A percentile compares a stretch with the other conserved stretches of the same genome.
These are phyloP conservation scores for Pestalotiopsis sp. DNA, from an alignment of 2,329 filamentous ascomycete genomes.

Conservation along the genomic window DNA sequence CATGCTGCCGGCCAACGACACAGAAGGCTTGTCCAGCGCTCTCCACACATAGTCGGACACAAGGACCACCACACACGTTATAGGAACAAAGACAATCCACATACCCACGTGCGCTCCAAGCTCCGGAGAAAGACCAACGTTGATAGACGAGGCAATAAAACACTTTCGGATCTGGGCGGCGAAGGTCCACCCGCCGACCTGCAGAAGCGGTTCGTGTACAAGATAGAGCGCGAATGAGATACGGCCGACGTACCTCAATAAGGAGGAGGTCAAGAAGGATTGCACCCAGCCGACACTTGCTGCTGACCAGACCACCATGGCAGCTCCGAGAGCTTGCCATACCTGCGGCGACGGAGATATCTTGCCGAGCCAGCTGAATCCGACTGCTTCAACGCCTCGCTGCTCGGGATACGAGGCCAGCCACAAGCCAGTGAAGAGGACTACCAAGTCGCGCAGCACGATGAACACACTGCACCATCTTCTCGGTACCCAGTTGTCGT, in stretches of 20 bases:
- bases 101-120: neutral
- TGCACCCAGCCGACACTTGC: neutral
- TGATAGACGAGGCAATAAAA: neutral
- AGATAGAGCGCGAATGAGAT: neutral
- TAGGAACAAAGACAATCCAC: neutral
- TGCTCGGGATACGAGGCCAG: neutral
- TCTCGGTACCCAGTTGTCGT: neutral
- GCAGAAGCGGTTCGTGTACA: neutral
- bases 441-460: neutral
- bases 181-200: neutral
- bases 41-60: neutral
- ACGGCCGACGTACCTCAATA: neutral
- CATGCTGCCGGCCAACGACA: neutral
- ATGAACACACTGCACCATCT: neutral
- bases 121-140: neutral
- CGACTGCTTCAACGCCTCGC: neutral
- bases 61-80: neutral
- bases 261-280: neutral
- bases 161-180: neutral
- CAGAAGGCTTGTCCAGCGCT: neutral
- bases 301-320: neutral
- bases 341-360: neutral
- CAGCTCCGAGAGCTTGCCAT: neutral
- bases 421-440: neutral
- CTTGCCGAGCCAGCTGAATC: neutral